Evolutionary conservation across 2,329 filamentous ascomycete genomes (phyloP), one percentile per base, ranked within the genome.

Genomic region (Colletotrichum zoysiae): DNA sequence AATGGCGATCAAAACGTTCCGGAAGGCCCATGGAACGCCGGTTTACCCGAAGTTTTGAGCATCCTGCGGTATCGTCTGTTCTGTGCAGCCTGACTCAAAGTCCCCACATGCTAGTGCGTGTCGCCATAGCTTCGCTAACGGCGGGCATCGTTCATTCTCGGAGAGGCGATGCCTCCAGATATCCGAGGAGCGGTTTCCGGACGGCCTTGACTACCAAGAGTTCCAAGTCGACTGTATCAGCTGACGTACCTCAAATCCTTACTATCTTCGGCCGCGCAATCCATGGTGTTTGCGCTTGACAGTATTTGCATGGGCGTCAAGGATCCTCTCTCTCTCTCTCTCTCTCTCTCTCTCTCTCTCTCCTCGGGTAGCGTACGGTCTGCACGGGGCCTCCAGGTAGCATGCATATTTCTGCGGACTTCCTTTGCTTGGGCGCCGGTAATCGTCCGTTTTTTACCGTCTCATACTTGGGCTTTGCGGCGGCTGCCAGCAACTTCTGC

Each of bases 1-100:
- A 33, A 48, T 33, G 58, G 65, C 16, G 57, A 71, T 58, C 57
- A 62, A 68, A 55, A 71, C 69, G 69, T 71, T 71, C 65, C 69
- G 65, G 69, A 71, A 71, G 48, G 44, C 65, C 65, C 65, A 68
- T 71, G 65, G 65, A 67, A 71, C 50, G 57, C 50, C 35, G 38
- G 38, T 53, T 4, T 51, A 7, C 26, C 60, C 48, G 23, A 53
- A 14, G 16, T 35, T 9, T 51, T 53, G 48, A 20, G 35, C 23
- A 56, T 16, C 23, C 62, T 46, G 51, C 35, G 44, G n/a, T 30
- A 46, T 71, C 65, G 65, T 63, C 53, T 51, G 65, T 68, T 63
- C 69, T 63, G 62, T 68, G 44, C 58, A 58, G 65, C 44, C 65
- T 63, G 69, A 68, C 69, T 68, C 65, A 33, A 40, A 26, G 35